Percentiles rank a stretch among this genome's conserved stretches.
Evolutionary conservation across 2,329 filamentous ascomycete genomes (phyloP).

Genomic region (Botrytis squamosa): DNA sequence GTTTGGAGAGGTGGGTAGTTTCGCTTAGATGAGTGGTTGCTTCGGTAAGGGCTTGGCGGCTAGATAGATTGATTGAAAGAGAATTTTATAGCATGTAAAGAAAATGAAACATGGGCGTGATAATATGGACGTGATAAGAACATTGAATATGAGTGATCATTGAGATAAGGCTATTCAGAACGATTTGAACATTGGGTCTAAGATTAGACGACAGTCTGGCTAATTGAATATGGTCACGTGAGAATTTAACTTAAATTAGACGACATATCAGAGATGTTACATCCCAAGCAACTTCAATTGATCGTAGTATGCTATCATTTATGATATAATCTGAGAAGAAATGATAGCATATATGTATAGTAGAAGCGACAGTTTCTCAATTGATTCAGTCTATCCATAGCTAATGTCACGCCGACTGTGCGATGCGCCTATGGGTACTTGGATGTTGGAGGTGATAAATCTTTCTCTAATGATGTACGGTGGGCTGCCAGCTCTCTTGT

Average conservation of each 20-base stretch:
- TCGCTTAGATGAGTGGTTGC: background rate
- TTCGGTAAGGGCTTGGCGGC: background rate
- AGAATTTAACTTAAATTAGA: background rate
- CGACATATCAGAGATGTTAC: background rate
- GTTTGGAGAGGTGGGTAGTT: background rate
- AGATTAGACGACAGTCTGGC: background rate
- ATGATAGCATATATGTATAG: no score
- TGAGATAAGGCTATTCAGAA: background rate
- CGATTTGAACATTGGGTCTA: background rate
- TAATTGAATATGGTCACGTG: background rate
- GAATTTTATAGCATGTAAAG: background rate
- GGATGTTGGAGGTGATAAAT: background rate
- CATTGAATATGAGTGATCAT: background rate
- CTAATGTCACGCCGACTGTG: background rate
- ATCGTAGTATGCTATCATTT: background rate
- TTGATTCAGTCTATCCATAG: background rate
- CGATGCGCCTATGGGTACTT: background rate
- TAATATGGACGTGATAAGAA: background rate
- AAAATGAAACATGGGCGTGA: accelerated
- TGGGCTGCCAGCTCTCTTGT: no score
- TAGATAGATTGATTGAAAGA: background rate
- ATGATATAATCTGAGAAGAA: no score
- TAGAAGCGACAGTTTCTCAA: background rate
- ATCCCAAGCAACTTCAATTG: background rate
- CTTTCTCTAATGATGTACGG: no score